Conservation (phyloP, 306 rosid genomes). For the Quercus wislizeni region DNA sequence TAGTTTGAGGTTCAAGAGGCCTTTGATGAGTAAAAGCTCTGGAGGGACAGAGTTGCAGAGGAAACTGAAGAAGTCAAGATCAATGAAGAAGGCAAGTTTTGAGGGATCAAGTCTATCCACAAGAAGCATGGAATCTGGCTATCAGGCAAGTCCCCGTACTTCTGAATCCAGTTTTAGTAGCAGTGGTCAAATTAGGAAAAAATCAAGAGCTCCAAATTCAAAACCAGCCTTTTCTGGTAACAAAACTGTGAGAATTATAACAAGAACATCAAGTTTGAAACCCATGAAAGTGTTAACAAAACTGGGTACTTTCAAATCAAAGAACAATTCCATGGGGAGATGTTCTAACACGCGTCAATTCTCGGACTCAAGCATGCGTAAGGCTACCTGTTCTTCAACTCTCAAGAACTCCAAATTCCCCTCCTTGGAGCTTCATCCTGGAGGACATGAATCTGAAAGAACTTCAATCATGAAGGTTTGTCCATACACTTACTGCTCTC, state of each 20-base stretch:
- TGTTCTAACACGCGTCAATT: conserved; percentile 19
- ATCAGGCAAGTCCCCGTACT: conserved; percentile 24
- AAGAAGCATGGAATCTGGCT: conserved; percentile 5
- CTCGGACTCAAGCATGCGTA: conserved; percentile 44
- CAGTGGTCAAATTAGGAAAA: conserved; percentile 16
- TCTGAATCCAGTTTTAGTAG: conserved; percentile 34
- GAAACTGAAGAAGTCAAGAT: conserved; percentile 41
- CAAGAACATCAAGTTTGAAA: conserved; percentile 55
- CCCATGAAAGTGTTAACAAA: conserved; percentile 52
- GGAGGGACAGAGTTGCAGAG: conserved; percentile 46
- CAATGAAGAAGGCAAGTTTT: conserved; percentile 27
- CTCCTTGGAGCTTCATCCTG: conserved; percentile 30
- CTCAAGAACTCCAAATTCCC: conserved; percentile 71
- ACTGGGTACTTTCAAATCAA: conserved; percentile 44
- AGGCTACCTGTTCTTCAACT: conserved; percentile 74
- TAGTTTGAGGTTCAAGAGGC: conserved; percentile 54
- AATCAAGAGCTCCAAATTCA: conserved; percentile 18
- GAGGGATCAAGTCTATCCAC: conserved; percentile 26
- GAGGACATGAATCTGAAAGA: conserved; percentile 44
- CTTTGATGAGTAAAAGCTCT: conserved; percentile 40
- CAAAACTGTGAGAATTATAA: conserved; percentile 36
- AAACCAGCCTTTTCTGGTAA: conserved; percentile 28
- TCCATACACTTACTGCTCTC: conserved; percentile 76
- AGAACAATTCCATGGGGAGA: conserved; percentile 28
- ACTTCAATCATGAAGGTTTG: conserved; percentile 46